Base-by-base conservation (phyloP, 1,284 basidiomycete species). In the Rhizoctonia solani region DNA sequence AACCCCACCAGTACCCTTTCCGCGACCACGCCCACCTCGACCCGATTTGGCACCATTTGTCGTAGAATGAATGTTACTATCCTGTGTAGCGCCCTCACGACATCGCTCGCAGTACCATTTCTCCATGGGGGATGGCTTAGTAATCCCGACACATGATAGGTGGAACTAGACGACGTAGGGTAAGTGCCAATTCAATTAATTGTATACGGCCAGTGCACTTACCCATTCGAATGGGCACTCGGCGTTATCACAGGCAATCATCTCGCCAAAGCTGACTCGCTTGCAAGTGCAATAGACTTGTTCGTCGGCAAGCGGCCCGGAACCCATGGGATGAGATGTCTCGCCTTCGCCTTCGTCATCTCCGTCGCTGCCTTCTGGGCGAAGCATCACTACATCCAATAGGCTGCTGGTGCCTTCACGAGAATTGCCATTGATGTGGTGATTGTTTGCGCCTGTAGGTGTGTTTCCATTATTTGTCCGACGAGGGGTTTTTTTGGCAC, bases 201-300 rank as follows among this genome's bases (percentile, higher is more conserved):
- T 19, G 34, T n/a, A 30, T 44, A 4, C 19, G n/a, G 46, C 39
- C 21, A 25, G 1, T n/a, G n/a, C n/a, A 87, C 92, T 76, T 74
- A 96, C 94, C 96, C 96, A 98, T 88, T 98, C 95, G 67, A 84
- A 82, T 74, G 90, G 87, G 78, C 96, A 98, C 52, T 85, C 84
- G n/a, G 83, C 81, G 72, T 90, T 90, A 77, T 99, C 96, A 76
- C 96, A 99, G 2, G 88, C 96, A 73, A 99, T 95, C 96, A 99
- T 99, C 78, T 96, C 92, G 30, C 95, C 95, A 74, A 90, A 95
- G 74, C 92, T 93, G 66, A 89, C 83, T 25, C 89, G 83, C 70
- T 92, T 83, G 76, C 95, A 98, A 79, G 89, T 86, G 77, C 95
- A 99, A 77, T 98, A 99, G 21, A 84, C 82, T 72, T 82, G 85